Conservation (phyloP, 768 basidiomycete genomes). For the Plicaturopsis crispa region DNA sequence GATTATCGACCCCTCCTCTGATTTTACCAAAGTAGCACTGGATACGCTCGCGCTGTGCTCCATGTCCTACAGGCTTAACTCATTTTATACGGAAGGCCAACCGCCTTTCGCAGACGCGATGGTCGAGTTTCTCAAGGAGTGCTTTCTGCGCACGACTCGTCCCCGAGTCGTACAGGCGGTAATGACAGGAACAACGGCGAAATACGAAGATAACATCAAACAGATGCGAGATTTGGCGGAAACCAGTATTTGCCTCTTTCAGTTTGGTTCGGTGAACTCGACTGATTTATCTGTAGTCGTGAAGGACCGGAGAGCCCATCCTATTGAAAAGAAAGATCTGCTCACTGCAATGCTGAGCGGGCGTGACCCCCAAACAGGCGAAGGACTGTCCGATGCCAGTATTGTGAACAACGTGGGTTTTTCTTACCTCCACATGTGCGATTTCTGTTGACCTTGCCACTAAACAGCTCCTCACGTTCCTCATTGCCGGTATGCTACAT, state of each 20-base stretch:
- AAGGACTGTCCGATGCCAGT: constrained; percentile 29
- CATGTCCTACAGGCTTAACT: constrained; percentile 39
- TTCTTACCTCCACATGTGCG: neutral
- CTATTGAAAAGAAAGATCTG: constrained; percentile 33
- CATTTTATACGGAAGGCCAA: constrained; percentile 30
- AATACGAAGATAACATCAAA: constrained; percentile 33
- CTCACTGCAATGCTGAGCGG: constrained; percentile 38
- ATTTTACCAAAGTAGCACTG: constrained; percentile 40
- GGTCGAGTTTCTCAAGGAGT: constrained; percentile 32
- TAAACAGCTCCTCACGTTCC: constrained; percentile 35
- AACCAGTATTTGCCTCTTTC: constrained; percentile 21
- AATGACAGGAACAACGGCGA: constrained; percentile 24
- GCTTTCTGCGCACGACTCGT: constrained; percentile 25
- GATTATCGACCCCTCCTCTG: constrained; percentile 33
- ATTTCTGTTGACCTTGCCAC: neutral
- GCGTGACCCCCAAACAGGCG: constrained; percentile 36
- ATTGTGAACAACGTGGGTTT: constrained; percentile 32
- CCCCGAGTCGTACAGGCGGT: constrained; percentile 26
- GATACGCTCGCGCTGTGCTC: constrained; percentile 39
- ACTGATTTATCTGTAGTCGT: constrained; percentile 22
- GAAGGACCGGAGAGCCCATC: constrained; percentile 27
- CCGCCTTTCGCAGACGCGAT: constrained; percentile 34
- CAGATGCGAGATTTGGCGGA: constrained; percentile 33
- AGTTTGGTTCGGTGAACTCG: neutral
- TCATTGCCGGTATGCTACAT: constrained; percentile 32